Base-by-base conservation (phyloP, 768 basidiomycete species). In the Pholiota conissans region DNA sequence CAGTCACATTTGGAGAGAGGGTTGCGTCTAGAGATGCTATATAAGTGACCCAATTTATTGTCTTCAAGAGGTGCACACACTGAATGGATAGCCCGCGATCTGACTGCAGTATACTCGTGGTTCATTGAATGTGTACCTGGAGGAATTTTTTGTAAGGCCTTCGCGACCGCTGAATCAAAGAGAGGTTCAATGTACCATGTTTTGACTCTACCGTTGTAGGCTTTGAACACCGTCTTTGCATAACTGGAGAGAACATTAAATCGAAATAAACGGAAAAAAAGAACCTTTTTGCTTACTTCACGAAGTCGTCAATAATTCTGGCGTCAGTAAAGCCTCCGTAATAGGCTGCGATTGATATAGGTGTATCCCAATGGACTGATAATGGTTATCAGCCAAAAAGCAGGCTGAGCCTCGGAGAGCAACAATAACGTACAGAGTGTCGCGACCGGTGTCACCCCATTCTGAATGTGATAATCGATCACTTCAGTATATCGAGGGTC, bases 81-180 rank as follows among this genome's bases (percentile, higher is more conserved):
- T 78, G 65, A 79, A 79, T 0, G 78, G 77, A 65, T 74, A 79
- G 10, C 67, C 66, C 1, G 62, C 71, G 24, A 76, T 55, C 62
- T 73, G 69, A 42, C 67, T 58, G 59, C 78, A 80, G 57, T 70
- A 79, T 1, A 79, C 77, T 14, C 74, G 71, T 6, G 80, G 80
- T 59, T 82, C 81, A 56, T 82, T 81, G 71, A 83, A 82, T 1
- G 81, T 83, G 63, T 79, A 78, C 77, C 76, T 78, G 30, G 20
- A n/a, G n/a, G n/a, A 30, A 20, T 49, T 22, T n/a, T 27, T 56
- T 13, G 37, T 42, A 22, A 32, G 16, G 16, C 1, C 13, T 6
- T 32, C 13, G 30, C 30, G 30, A 16, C 13, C 5, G n/a, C 7
- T 32, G 13, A 3, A 14, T 32, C 40, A 40, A 55, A 28, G 11